These are phyloP conservation scores for Metschnikowia vanudenii DNA, from an alignment of 805 yeast genomes.

Conservation along the genomic window DNA sequence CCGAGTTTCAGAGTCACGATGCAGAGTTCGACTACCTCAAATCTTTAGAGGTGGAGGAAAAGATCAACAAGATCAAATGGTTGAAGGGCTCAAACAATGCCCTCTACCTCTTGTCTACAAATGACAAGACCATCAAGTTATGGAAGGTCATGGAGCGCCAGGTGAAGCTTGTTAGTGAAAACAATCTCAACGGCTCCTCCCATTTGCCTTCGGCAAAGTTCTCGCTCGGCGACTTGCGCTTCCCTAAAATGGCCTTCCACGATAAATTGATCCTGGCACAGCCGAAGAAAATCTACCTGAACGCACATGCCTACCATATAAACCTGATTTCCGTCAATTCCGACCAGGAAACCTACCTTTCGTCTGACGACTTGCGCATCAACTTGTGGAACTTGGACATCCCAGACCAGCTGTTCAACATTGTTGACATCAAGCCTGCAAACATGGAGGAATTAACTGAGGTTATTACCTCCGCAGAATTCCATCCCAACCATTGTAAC, in stretches of 20 bases:
- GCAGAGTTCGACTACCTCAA: slow-evolving; percentile 97
- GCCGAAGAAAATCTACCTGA: slow-evolving; percentile 86
- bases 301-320: slow-evolving; percentile 98
- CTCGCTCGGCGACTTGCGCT: slow-evolving; percentile 49
- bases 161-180: slow-evolving; percentile 88
- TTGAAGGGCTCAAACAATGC: slow-evolving; percentile 82
- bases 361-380: slow-evolving; percentile 91
- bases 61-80: slow-evolving; percentile 97
- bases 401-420: slow-evolving; percentile 93
- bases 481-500: slow-evolving; percentile 91
- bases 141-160: slow-evolving; percentile 96
- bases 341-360: slow-evolving; percentile 92
- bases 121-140: slow-evolving; percentile 96
- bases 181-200: slow-evolving; percentile 52
- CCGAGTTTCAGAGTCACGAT: slow-evolving; percentile 97
- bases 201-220: slow-evolving; percentile 26
- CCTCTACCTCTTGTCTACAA: slow-evolving; percentile 86
- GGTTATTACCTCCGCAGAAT: slow-evolving; percentile 94
- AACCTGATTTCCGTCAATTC: slow-evolving; percentile 92
- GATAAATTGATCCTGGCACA: slow-evolving; percentile 94
- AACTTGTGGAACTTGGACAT: slow-evolving; percentile 94
- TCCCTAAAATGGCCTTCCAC: slow-evolving; percentile 89
- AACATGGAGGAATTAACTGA: slow-evolving; percentile 99
- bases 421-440: slow-evolving; percentile 95
- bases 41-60: slow-evolving; percentile 95